Evolutionary conservation across 179 eudicot genomes (phyloP).

Genomic region (Pouteria campechiana): DNA sequence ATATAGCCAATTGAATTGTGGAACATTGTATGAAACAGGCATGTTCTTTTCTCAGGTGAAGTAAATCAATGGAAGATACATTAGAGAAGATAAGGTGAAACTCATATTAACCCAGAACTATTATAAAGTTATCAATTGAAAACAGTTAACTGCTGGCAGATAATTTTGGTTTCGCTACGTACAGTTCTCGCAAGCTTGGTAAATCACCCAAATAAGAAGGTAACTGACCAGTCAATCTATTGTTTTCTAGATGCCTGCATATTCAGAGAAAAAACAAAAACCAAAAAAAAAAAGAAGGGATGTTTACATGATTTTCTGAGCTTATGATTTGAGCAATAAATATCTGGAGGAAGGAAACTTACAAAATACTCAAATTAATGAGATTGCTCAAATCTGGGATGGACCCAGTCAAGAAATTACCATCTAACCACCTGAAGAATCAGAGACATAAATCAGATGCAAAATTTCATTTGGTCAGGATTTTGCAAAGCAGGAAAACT

Average conservation of each 20-base stretch:
- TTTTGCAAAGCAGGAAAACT: conserved; percentile 16
- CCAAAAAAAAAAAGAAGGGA: background rate
- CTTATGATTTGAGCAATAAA: background rate
- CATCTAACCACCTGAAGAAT: conserved; percentile 70
- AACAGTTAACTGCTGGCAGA: no score
- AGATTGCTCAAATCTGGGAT: conserved; percentile 83
- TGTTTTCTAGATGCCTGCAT: conserved; percentile 94
- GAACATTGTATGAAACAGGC: no score
- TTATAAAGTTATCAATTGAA: no score
- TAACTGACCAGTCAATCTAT: conserved; percentile 57
- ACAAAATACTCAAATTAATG: conserved; percentile 54
- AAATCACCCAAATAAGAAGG: conserved; percentile 73
- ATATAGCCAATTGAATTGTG: no score
- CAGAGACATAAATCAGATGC: background rate
- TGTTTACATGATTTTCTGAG: background rate
- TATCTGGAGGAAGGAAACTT: conserved; percentile 23
- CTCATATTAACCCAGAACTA: no score
- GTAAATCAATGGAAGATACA: no score
- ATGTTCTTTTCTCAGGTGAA: no score
- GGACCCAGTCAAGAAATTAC: conserved; percentile 60
- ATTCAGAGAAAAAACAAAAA: conserved; percentile 1
- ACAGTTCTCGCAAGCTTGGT: conserved; percentile 80
- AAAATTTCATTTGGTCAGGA: background rate
- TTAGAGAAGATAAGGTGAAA: no score
- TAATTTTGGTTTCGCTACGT: conserved; percentile 33